Evolutionary conservation across 257 asterid species (phyloP).

Genomic region (Nicotiana tomentosiformis): DNA sequence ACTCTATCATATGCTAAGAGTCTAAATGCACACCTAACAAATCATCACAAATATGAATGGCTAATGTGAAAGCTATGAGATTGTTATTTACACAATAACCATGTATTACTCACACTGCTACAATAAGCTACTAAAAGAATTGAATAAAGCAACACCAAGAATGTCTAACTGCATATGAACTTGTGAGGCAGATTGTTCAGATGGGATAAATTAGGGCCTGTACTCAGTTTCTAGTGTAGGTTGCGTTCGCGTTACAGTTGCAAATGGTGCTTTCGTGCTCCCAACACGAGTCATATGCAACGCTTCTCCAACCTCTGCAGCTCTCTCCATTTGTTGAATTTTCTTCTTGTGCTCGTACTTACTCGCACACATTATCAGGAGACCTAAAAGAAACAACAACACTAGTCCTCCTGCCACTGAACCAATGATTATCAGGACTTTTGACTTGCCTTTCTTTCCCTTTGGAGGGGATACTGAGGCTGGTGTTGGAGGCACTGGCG

Average conservation of each 20-base stretch:
- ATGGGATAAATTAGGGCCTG: constrained; percentile 16
- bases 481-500: constrained; percentile 13
- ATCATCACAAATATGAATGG: constrained; percentile 3
- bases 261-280: constrained; percentile 42
- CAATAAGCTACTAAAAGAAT: constrained; percentile 4
- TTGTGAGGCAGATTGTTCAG: constrained; percentile 5
- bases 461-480: constrained; percentile 9
- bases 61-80: constrained; percentile 9
- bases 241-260: constrained; percentile 37
- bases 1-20: constrained; percentile 2
- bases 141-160: constrained; percentile 13
- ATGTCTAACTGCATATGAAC: constrained; percentile 10
- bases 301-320: constrained; percentile 54
- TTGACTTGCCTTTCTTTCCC: constrained; percentile 13
- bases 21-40: constrained; percentile 7
- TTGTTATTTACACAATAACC: constrained; percentile 15
- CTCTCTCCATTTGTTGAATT: constrained; percentile 67
- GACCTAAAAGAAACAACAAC: constrained; percentile 36
- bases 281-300: constrained; percentile 36
- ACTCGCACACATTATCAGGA: constrained; percentile 26
- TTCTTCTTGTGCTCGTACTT: constrained; percentile 40
- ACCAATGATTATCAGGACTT: constrained; percentile 49
- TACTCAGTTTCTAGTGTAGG: constrained; percentile 41
- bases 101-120: constrained; percentile 12
- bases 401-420: constrained; percentile 44